Base-by-base conservation (phyloP, 1,139 yeast genomes). In the Yarrowia galli region DNA sequence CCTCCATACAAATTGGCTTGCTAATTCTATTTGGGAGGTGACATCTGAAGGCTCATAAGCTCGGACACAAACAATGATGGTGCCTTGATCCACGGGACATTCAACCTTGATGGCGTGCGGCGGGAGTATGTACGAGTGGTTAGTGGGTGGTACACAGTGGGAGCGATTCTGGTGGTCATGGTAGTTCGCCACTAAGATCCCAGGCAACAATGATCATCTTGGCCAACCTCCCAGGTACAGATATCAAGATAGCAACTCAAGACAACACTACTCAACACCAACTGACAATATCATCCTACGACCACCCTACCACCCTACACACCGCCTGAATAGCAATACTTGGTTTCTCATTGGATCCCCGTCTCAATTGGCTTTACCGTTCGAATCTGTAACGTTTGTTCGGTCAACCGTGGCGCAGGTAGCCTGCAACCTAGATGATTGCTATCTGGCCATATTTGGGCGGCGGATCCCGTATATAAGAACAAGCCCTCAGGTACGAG, bases 351-450 rank as follows among this genome's bases (percentile, higher is more conserved):
- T 53, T 53, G 60, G 60, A 36, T 20, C 60, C 42, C 32, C 2
- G 12, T 23, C 23, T 12, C 42, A 35, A 32, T 53, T 53, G 32
- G 16, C 60, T 53, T 53, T 53, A 36, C 60, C 60, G 60, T 53
- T 53, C n/a, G 45, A 51, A 36, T 36, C 60, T 36, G 35, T 22
- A 53, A 36, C 45, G 60, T 23, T 28, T 53, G 60, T 53, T 38
- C 18, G 22, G 16, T 8, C 2, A 36, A 35, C 60, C 35, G 60
- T 22, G 43, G 60, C 45, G 45, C 43, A 53, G 45, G 9, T 16
- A n/a, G 32, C 32, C 60, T 53, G 60, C 32, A 53, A 36, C 42
- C 45, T 22, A 53, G 61, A 54, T 54, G 61, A 18, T 54, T 54
- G 61, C 61, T 54, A 54, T 38, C 28, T 23, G 36, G 36, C 46